A percentile compares a stretch with the other conserved stretches of the same genome.
These are phyloP conservation scores for Hydnomerulius pinastri DNA, from an alignment of 768 basidiomycete genomes.

Conservation along the genomic window DNA sequence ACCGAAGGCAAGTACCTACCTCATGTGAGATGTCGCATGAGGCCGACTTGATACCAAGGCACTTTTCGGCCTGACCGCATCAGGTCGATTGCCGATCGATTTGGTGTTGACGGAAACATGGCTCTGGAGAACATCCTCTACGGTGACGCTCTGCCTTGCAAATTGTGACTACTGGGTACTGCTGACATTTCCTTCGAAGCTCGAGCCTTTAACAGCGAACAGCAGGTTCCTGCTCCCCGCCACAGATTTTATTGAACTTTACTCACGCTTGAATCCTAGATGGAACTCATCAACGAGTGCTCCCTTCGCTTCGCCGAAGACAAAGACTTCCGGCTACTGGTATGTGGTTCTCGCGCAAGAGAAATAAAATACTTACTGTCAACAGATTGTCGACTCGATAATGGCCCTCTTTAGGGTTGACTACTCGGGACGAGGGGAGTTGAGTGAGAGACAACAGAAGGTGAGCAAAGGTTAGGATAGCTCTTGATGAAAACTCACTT, in stretches of 20 bases:
- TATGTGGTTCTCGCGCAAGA: constrained; percentile 24
- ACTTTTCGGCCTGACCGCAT: constrained; percentile 96
- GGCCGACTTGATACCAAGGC: constrained; percentile 45
- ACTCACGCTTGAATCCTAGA: constrained; percentile 42
- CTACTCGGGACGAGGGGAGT: constrained; percentile 89
- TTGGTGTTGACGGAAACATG: constrained; percentile 89
- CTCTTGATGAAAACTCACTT: constrained; percentile 8
- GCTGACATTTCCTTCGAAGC: constrained; percentile 47
- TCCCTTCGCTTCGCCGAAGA: constrained; percentile 88
- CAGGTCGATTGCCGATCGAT: constrained; percentile 86
- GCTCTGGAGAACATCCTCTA: constrained; percentile 91
- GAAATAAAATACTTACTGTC: constrained; percentile 9
- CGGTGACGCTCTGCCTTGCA: constrained; percentile 49
- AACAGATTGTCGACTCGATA: constrained; percentile 90
- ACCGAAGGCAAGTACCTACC: constrained; percentile 64
- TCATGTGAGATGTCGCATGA: constrained; percentile 8
- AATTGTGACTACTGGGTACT: neutral
- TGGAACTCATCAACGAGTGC: constrained; percentile 91
- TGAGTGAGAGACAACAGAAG: constrained; percentile 94
- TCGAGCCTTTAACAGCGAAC: constrained; percentile 89
- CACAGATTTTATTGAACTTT: neutral
- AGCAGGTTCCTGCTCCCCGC: constrained; percentile 56
- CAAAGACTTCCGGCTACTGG: constrained; percentile 77
- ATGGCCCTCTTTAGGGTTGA: constrained; percentile 97
- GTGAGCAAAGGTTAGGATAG: constrained; percentile 32